Conservation (phyloP, 371 early-diverging fungal genomes). For the Mucor lusitanicus region DNA sequence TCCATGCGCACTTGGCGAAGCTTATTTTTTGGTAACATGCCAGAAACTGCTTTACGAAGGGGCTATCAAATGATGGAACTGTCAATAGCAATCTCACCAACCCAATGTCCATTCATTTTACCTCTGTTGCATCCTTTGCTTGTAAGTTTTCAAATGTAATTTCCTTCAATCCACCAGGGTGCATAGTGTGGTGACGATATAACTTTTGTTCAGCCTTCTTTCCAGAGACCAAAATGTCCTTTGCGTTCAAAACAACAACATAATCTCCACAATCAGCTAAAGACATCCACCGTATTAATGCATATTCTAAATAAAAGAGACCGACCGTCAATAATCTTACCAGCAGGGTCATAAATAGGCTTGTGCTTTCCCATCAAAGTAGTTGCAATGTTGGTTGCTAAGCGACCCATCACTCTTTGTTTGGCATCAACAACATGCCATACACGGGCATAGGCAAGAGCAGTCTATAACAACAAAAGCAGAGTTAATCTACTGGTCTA, state of each 20-base stretch:
- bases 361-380: slow-evolving; percentile 98
- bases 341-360: slow-evolving; percentile 92
- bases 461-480: slow-evolving; percentile 61
- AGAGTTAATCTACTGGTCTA: background rate
- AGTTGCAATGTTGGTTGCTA: slow-evolving; percentile 88
- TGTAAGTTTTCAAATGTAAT: slow-evolving; percentile 74
- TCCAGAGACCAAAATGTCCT: slow-evolving; percentile 82
- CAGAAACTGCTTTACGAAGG: slow-evolving; percentile 91
- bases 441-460: slow-evolving; percentile 89
- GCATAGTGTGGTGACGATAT: slow-evolving; percentile 89
- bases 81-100: background rate
- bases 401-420: slow-evolving; percentile 86
- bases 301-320: background rate
- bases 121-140: slow-evolving; percentile 80
- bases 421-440: slow-evolving; percentile 97
- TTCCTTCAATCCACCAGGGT: slow-evolving; percentile 91
- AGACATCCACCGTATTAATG: background rate
- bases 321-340: slow-evolving; percentile 43
- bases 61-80: slow-evolving; percentile 38
- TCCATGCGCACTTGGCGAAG: slow-evolving; percentile 79
- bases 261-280: slow-evolving; percentile 96
- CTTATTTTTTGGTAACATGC: slow-evolving; percentile 96
- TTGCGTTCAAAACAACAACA: slow-evolving; percentile 96
- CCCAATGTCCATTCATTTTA: slow-evolving; percentile 21
- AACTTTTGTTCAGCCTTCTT: slow-evolving; percentile 87